phyloP scores from a whole-genome alignment of 1,139 yeast genomes.

The Suhomyces bokatorum region DNA sequence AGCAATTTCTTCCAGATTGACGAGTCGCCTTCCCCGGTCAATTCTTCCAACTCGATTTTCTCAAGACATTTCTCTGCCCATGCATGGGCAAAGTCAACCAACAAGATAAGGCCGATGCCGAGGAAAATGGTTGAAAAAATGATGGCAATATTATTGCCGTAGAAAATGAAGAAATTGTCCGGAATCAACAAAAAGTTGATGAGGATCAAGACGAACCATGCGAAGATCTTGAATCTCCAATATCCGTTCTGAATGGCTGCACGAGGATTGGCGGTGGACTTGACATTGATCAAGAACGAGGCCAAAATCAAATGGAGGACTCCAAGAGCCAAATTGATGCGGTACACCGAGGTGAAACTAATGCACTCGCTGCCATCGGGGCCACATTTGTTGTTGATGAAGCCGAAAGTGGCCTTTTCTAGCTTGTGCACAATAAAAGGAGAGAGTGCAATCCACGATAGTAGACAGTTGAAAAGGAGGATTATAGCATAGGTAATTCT shows the following conservation, averaged over 20 bases:
- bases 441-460: conserved; percentile 90
- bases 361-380: conserved; percentile 87
- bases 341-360: conserved; percentile 90
- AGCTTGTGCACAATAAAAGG: conserved; percentile 77
- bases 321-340: conserved; percentile 88
- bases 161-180: conserved; percentile 79
- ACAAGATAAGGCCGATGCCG: conserved; percentile 81
- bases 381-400: conserved; percentile 56
- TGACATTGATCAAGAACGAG: conserved; percentile 65
- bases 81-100: conserved; percentile 97
- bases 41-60: conserved; percentile 84
- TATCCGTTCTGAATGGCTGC: conserved; percentile 85
- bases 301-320: conserved; percentile 75
- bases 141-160: conserved; percentile 90
- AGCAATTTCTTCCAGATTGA: conserved; percentile 77
- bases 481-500: conserved; percentile 83
- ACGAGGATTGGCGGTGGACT: conserved; percentile 76
- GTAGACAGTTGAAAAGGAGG: conserved; percentile 70
- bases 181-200: conserved; percentile 74
- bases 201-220: conserved; percentile 59
- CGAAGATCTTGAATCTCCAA: conserved; percentile 77
- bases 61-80: conserved; percentile 98
- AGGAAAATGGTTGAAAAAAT: conserved; percentile 82
- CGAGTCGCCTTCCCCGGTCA: conserved; percentile 51
- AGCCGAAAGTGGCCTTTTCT: conserved; percentile 71